Evolutionary conservation across 1,139 yeast species (phyloP).

Genomic region (Hyphopichia buzzinii): DNA sequence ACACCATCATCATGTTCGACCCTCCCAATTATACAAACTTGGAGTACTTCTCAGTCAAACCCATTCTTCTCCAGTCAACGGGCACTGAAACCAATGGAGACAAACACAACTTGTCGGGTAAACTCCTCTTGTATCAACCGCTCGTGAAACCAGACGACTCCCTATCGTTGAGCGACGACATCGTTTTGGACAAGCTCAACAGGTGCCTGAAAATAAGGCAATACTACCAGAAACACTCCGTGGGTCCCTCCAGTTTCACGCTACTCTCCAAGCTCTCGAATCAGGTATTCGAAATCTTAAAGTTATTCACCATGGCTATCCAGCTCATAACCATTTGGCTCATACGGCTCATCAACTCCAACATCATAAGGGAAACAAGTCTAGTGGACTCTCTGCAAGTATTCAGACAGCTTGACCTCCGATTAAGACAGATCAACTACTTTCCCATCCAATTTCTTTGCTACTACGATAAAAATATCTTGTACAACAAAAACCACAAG

Average conservation of each 20-base stretch:
- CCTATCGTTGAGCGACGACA: conserved; percentile 25
- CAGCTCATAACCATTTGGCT: conserved; percentile 22
- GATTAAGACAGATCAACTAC: conserved; percentile 74
- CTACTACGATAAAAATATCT: conserved; percentile 34
- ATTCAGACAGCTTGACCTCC: conserved; percentile 73
- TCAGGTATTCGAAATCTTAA: background rate
- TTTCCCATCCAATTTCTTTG: conserved; percentile 80
- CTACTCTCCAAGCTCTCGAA: background rate
- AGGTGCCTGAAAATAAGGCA: conserved; percentile 24
- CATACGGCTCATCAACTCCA: conserved; percentile 19
- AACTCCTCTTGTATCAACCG: background rate
- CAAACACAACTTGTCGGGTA: background rate
- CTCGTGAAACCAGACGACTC: conserved; percentile 4
- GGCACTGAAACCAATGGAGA: conserved; percentile 7
- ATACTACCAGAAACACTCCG: conserved; percentile 7
- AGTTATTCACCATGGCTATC: conserved; percentile 9
- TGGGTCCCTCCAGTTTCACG: background rate
- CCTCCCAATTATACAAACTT: conserved; percentile 73
- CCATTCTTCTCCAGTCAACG: conserved; percentile 65
- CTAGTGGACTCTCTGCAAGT: conserved; percentile 54
- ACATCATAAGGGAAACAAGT: conserved; percentile 14
- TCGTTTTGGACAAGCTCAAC: conserved; percentile 33
- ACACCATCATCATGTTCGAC: conserved; percentile 55
- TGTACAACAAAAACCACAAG: conserved; percentile 23
- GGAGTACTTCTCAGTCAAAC: conserved; percentile 77